A percentile compares a stretch with the other conserved stretches of the same genome.
phyloP scores from a whole-genome alignment of 177 flowering plant genomes.

The Vitis hybrid region DNA sequence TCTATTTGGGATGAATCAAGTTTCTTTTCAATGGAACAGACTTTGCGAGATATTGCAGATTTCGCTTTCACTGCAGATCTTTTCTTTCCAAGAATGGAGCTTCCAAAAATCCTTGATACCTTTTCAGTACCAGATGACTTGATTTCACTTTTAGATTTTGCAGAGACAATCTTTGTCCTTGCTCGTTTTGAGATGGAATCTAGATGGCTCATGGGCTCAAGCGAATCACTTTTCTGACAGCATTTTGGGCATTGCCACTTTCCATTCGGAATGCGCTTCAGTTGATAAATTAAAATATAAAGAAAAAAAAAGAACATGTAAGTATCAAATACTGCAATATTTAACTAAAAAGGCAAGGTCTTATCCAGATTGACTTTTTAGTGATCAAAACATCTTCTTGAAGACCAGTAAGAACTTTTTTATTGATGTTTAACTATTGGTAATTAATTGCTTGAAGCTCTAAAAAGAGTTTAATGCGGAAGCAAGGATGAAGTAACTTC shows the following conservation, averaged over 20 bases:
- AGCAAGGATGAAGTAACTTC: no score
- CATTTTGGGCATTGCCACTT: slow-evolving; percentile 86
- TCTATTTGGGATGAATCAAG: slow-evolving; percentile 31
- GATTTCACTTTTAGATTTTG: slow-evolving; percentile 39
- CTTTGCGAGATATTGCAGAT: slow-evolving; percentile 28
- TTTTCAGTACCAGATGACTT: slow-evolving; percentile 45
- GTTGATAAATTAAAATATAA: slow-evolving; percentile 4
- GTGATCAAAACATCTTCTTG: no score
- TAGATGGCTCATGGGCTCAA: slow-evolving; percentile 31
- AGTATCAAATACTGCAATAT: no score
- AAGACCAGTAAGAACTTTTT: no score
- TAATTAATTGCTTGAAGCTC: no score
- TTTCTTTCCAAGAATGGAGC: slow-evolving; percentile 47
- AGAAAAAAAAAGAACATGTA: background rate
- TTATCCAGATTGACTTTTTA: no score
- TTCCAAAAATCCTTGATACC: slow-evolving; percentile 35
- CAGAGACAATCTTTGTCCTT: slow-evolving; percentile 45
- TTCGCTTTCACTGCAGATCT: slow-evolving; percentile 60
- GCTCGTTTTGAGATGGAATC: slow-evolving; percentile 65
- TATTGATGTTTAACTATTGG: no score
- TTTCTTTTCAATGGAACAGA: slow-evolving; percentile 35
- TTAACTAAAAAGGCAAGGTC: no score
- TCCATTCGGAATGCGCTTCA: slow-evolving; percentile 75
- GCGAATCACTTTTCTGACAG: slow-evolving; percentile 41
- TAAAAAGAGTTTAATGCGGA: no score